phyloP scores from a whole-genome alignment of 2,329 filamentous ascomycete species.

The Phaeoacremonium minimum region DNA sequence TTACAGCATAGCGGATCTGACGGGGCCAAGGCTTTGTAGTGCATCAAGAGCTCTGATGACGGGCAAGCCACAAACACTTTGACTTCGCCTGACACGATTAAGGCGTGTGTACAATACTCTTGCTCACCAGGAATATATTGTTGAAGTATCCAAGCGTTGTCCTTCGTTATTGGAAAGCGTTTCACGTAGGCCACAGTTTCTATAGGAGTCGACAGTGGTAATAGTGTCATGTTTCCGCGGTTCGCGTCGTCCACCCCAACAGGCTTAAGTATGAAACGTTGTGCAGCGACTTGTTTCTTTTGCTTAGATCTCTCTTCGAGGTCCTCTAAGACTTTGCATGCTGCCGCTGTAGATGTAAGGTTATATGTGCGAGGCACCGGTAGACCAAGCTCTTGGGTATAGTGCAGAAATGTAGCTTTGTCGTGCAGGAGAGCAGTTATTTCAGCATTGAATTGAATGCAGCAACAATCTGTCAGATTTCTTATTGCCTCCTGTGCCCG shows the following conservation, averaged over 20 bases:
- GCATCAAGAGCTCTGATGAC: conserved; percentile 58
- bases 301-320: conserved; percentile 14
- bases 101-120: conserved; percentile 69
- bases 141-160: conserved; percentile 62
- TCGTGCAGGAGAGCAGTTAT: conserved; percentile 57
- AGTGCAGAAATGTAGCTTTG: conserved; percentile 61
- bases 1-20: conserved; percentile 49
- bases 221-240: conserved; percentile 58
- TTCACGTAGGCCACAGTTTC: conserved; percentile 53
- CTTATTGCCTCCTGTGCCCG: conserved; percentile 59
- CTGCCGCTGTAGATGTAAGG: conserved; percentile 48
- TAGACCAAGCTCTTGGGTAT: conserved; percentile 49
- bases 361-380: conserved; percentile 46
- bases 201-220: conserved; percentile 49
- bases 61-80: conserved; percentile 64
- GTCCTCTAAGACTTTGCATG: conserved; percentile 45
- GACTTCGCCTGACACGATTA: conserved; percentile 62
- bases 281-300: too few species aligned
- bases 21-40: conserved; percentile 56
- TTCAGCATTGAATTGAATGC: conserved; percentile 57
- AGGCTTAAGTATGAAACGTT: conserved; percentile 68
- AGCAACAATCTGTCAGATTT: conserved; percentile 50
- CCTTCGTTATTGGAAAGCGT: conserved; percentile 47
- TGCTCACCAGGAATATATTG: conserved; percentile 56
- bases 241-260: conserved; percentile 57